These are phyloP conservation scores for Lithohypha guttulata DNA, from an alignment of 2,329 filamentous ascomycete genomes.

Conservation along the genomic window DNA sequence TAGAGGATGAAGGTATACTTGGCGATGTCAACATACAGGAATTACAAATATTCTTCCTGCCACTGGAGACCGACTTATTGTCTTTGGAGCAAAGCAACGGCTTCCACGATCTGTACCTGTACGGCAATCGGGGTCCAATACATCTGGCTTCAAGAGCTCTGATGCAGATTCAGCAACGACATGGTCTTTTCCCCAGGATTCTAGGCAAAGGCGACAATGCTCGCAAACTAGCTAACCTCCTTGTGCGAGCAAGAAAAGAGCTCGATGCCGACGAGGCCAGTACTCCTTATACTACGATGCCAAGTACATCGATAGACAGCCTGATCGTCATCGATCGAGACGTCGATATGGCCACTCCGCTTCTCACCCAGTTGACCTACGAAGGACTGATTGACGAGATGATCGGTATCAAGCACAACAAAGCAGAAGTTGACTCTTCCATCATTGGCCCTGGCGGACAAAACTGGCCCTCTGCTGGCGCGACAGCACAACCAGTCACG, in stretches of 20 bases:
- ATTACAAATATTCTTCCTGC: conserved; percentile 79
- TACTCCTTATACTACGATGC: conserved; percentile 43
- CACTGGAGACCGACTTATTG: conserved; percentile 79
- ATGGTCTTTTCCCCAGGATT: conserved; percentile 89
- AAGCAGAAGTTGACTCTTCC: conserved; percentile 83
- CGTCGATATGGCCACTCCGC: conserved; percentile 80
- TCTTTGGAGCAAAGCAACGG: conserved; percentile 83
- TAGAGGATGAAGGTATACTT: conserved; percentile 86
- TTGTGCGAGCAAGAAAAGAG: conserved; percentile 86
- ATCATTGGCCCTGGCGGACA: conserved; percentile 63
- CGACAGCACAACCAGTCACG: conserved; percentile 42
- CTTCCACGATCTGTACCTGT: conserved; percentile 77
- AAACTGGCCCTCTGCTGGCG: conserved; percentile 42
- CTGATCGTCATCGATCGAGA: conserved; percentile 92
- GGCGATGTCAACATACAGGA: conserved; percentile 86
- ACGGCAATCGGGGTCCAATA: conserved; percentile 82
- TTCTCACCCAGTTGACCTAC: conserved; percentile 92
- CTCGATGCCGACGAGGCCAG: conserved; percentile 60
- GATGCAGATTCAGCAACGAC: conserved; percentile 84
- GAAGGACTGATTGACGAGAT: conserved; percentile 92
- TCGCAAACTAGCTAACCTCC: conserved; percentile 72
- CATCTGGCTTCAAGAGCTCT: conserved; percentile 82
- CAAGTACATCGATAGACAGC: conserved; percentile 79
- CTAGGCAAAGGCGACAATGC: conserved; percentile 94
- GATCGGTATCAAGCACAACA: conserved; percentile 83